A percentile compares a stretch with the other conserved stretches of the same genome.
Conservation (phyloP, 306 rosid genomes). For the Prosopis cineraria region DNA sequence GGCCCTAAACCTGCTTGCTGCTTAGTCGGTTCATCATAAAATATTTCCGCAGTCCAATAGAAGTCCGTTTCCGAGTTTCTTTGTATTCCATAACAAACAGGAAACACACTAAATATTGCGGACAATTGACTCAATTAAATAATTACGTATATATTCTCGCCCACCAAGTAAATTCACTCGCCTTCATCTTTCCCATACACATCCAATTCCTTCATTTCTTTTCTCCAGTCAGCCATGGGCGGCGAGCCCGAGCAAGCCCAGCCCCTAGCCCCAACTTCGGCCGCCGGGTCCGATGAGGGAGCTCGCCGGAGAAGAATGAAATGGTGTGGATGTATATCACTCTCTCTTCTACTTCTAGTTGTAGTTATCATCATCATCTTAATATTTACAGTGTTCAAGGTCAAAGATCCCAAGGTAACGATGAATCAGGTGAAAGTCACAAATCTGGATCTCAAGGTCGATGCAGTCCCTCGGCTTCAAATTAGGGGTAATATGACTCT, state of each 20-base stretch:
- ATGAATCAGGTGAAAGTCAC: conserved; percentile 48
- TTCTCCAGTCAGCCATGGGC: conserved; percentile 32
- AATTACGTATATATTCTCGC: not conserved
- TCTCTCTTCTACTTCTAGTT: conserved; percentile 20
- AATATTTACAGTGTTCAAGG: conserved; percentile 55
- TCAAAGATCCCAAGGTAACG: conserved; percentile 54
- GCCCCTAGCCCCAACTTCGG: conserved; percentile 19
- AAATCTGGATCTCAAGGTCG: conserved; percentile 36
- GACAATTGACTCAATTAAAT: not conserved
- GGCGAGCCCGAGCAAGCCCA: conserved; percentile 33
- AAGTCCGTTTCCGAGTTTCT: not conserved
- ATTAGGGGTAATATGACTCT: conserved; percentile 56
- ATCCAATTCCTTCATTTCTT: not conserved
- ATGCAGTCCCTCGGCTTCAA: conserved; percentile 16
- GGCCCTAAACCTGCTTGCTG: too few relatives aligned
- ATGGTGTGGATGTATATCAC: conserved; percentile 42
- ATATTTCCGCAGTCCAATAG: not conserved
- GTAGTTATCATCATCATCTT: conserved; percentile 48
- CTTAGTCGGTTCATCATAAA: too few relatives aligned
- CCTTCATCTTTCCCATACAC: not conserved
- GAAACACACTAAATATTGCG: not conserved
- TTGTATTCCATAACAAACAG: not conserved
- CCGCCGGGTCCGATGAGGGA: conserved; percentile 23
- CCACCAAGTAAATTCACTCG: not conserved
- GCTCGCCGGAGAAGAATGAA: conserved; percentile 38